Evolutionary conservation across 2,329 filamentous ascomycete genomes (phyloP), one percentile per base, ranked within the genome.

Genomic region (Claviceps purpurea): DNA sequence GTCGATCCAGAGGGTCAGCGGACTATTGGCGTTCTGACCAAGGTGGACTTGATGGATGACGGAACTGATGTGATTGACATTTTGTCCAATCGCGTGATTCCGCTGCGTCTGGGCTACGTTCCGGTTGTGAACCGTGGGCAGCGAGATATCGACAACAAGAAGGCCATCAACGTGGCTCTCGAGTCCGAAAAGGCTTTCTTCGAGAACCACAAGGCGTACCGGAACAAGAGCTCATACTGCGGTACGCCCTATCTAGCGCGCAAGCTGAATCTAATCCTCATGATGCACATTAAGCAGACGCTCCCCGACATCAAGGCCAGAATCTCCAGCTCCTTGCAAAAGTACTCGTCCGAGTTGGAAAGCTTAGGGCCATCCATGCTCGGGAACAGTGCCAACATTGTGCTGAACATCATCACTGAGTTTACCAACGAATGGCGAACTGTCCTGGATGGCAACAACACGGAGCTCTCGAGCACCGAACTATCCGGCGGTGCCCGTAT

Each of bases 251-350:
- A 98, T 65, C 76, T 98, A 55, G 93, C 93, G 4, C 84, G 91
- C 60, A 98, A 98, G 73, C 81, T 98, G 55, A 98, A 98, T 71
- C 77, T 98, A 63, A 97, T 98, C 65, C 79, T 98, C 60, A 97
- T 98, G 91, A 98, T 98, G 93, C 93, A 98, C 75, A 98, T 98
- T 76, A 98, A 98, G 73, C 91, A 98, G 74, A 98, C 93, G 1
- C 79, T 98, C 14, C 93, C 93, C 42, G 93, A 98, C 65, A 98
- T 98, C 76, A 98, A 98, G 74, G 89, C 87, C 14, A 86, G 94
- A 57, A 98, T 98, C 61, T 81, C 87, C n/a, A 86, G 87, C 59
- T 96, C 91, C 14, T 75, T 98, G 55, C 85, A 90, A 65, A 98
- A 98, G 68, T 98, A 98, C 70, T 76, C 80, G 4, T 71, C 81